phyloP scores from a whole-genome alignment of 176 grass and related monocot species.

The Oryza australiensis region DNA sequence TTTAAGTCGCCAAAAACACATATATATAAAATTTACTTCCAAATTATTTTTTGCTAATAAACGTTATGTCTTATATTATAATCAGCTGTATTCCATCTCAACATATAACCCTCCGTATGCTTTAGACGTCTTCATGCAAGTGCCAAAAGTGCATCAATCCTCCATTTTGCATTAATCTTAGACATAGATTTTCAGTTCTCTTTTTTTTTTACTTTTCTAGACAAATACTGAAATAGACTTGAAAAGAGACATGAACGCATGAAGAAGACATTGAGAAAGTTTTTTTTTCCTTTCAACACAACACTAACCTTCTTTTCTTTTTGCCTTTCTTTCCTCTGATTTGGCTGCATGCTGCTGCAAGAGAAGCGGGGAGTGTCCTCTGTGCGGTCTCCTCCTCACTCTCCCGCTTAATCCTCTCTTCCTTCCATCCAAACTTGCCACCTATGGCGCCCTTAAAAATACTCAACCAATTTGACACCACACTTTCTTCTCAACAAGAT shows the following conservation, averaged over 20 bases:
- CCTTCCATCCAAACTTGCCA: constrained; percentile 44
- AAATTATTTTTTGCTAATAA: too few species aligned
- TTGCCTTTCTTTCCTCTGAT: background rate
- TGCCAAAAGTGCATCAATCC: too few species aligned
- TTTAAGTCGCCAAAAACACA: too few species aligned
- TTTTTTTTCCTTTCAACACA: background rate
- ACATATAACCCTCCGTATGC: too few species aligned
- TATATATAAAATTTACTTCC: too few species aligned
- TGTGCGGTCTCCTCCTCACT: constrained; percentile 20
- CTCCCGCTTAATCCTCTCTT: constrained; percentile 55
- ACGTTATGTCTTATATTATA: too few species aligned
- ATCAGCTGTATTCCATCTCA: too few species aligned
- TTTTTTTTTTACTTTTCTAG: background rate
- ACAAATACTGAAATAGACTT: background rate
- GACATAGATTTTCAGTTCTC: background rate
- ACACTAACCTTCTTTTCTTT: background rate
- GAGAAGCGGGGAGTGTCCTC: constrained; percentile 39
- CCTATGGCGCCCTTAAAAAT: constrained; percentile 14
- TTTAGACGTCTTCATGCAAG: too few species aligned
- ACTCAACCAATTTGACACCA: background rate
- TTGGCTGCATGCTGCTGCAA: constrained; percentile 35
- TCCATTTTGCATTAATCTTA: too few species aligned
- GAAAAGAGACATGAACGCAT: background rate
- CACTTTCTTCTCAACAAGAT: background rate
- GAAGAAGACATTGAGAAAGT: background rate